Evolutionary conservation across 148 eudicot species (phyloP), one percentile per base, ranked within the genome.

Genomic region (Silene latifolia): DNA sequence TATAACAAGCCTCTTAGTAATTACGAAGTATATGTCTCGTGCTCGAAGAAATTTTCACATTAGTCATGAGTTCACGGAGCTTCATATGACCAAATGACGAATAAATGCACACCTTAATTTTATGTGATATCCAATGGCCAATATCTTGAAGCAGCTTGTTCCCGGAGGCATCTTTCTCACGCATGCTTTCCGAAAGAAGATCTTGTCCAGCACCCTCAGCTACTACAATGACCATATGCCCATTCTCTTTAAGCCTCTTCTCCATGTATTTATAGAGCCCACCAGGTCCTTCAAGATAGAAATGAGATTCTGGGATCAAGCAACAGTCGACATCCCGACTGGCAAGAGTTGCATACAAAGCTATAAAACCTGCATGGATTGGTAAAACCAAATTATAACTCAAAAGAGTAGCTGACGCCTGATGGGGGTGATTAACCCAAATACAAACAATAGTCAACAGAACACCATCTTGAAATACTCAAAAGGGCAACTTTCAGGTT

Each of bases 311-410:
- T 24, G 82, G 83, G 71, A 84, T 81, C 79, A 84, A 78, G 80
- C 86, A 84, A 84, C 86, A 84, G 46, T 84, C 84, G 25, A 84
- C 86, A 44, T 80, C 86, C 78, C 86, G 81, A 72, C 80, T 84
- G 46, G 84, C 86, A 67, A 84, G 84, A 54, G 86, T 84, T 25
- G 86, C 86, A 68, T 80, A 81, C 73, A 80, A 65, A 7, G 86
- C 83, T 44, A 84, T 84, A 76, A 78, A 84, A 72, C 86, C 86
- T 84, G 84, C 62, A 80, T 68, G 44, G 21, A 25, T 54, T 19
- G 42, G 66, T 32, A 48, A 73, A 54, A 25, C 24, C 24, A 54
- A 5, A 24, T 69, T 47, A 35, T 15, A 48, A 51, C 14, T n/a
- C 67, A 11, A 25, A 63, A 5, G 25, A 21, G 63, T 19, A 59